These are phyloP conservation scores for Podospora anserina DNA, from an alignment of 495 filamentous ascomycete species.

Conservation along the genomic window DNA sequence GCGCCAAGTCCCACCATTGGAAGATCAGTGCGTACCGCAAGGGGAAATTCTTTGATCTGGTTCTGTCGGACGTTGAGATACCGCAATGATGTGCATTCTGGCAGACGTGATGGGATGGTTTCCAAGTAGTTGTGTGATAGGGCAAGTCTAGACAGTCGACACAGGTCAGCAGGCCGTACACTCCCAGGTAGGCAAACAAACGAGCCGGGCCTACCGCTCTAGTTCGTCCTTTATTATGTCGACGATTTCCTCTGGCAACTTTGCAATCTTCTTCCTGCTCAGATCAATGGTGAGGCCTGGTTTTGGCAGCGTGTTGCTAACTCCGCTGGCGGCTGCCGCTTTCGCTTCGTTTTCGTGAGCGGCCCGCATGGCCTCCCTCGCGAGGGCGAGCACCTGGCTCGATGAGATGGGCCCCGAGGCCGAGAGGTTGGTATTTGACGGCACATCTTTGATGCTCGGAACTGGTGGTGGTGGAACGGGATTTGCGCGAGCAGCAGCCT, in stretches of 20 bases:
- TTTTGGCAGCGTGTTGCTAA: slow-evolving; percentile 62
- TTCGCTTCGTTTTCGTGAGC: slow-evolving; percentile 68
- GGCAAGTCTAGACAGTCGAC: slow-evolving; percentile 59
- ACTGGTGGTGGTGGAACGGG: slow-evolving; percentile 38
- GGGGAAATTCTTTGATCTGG: slow-evolving; percentile 80
- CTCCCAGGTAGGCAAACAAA: background rate
- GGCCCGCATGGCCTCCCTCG: slow-evolving; percentile 61
- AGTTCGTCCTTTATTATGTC: slow-evolving; percentile 91
- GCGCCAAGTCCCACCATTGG: slow-evolving; percentile 10
- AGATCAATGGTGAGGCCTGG: slow-evolving; percentile 85
- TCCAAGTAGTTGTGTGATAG: slow-evolving; percentile 84
- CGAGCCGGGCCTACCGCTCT: slow-evolving; percentile 60
- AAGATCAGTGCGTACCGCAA: slow-evolving; percentile 57
- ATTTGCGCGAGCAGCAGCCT: slow-evolving; percentile 30
- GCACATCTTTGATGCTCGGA: slow-evolving; percentile 36
- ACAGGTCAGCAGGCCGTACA: slow-evolving; percentile 18
- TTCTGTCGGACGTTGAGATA: slow-evolving; percentile 96
- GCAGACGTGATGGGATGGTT: slow-evolving; percentile 73
- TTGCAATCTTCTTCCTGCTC: slow-evolving; percentile 74
- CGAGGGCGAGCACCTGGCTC: slow-evolving; percentile 53
- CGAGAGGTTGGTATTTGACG: slow-evolving; percentile 37
- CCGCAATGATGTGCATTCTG: slow-evolving; percentile 80
- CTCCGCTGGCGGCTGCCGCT: slow-evolving; percentile 62
- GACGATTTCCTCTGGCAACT: slow-evolving; percentile 82
- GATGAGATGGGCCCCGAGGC: slow-evolving; percentile 43